Evolutionary conservation across 805 yeast genomes (phyloP).

Genomic region (Candida gorgasii): DNA sequence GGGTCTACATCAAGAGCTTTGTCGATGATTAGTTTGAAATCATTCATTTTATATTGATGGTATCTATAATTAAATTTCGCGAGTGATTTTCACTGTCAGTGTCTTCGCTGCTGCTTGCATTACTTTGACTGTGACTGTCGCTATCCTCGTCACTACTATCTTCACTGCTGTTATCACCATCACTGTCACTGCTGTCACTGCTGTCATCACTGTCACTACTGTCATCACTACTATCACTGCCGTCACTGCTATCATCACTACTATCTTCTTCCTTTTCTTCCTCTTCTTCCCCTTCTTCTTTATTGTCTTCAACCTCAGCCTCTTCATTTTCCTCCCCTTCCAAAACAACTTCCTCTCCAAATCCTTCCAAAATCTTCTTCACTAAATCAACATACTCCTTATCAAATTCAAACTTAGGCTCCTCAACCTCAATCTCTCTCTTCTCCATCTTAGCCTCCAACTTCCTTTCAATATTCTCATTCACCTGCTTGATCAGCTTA

Average conservation of each 20-base stretch:
- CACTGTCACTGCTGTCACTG: constrained; percentile 8
- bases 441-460: constrained; percentile 27
- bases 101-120: neutral
- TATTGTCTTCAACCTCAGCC: neutral
- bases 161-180: constrained; percentile 3
- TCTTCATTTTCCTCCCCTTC: constrained; percentile 12
- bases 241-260: constrained; percentile 4
- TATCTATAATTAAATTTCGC: constrained; percentile 12
- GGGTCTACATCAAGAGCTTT: constrained; percentile 70
- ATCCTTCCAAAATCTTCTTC: constrained; percentile 25
- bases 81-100: constrained; percentile 6
- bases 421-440: constrained; percentile 18
- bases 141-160: neutral
- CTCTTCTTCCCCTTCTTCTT: constrained; percentile 16
- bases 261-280: too few species aligned
- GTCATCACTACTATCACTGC: neutral
- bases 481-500: constrained; percentile 41
- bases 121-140: neutral
- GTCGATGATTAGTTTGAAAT: constrained; percentile 33
- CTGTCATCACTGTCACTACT: neutral
- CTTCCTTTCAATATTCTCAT: constrained; percentile 39
- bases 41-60: constrained; percentile 21
- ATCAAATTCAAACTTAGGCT: constrained; percentile 16
- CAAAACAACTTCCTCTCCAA: constrained; percentile 23
- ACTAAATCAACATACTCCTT: constrained; percentile 42